Base-by-base conservation (phyloP, 164 flowering plant species). In the Kingdonia uniflora region DNA sequence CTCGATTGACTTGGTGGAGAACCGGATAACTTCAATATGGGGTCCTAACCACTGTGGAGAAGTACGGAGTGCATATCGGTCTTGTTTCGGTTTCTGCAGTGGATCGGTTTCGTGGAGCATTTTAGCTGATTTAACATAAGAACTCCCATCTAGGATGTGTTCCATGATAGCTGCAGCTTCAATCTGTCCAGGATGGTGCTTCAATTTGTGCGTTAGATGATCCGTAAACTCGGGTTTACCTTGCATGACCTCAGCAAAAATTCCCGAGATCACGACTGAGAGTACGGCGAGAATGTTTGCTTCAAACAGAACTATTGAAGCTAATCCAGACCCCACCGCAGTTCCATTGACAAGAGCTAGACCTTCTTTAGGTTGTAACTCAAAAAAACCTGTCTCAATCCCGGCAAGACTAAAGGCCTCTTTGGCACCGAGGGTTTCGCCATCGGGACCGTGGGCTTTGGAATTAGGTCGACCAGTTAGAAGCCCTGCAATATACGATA, bases 151-250 rank as follows among this genome's bases (percentile, higher is more conserved):
- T 0, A 62, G 12, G 19, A 62, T 37, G 25, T 26, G 40, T 13
- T 61, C 65, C 65, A 61, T 62, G 0, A 62, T 19, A 2, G 65
- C 60, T 11, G 65, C 33, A 2, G 73, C 71, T 51, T 71, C 71
- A 41, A 71, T 71, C 53, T 63, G 66, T 19, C 66, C 66, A 26
- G 66, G 66, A 22, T 63, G 66, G 33, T 63, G 66, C 52, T 63
- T 63, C 10, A 63, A 19, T 21, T 56, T 51, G 42, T 63, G 66
- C 6, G 66, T 63, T 20, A 63, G 45, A 12, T 37, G 66, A 26
- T 63, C 66, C 2, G 66, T 56, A 14, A 63, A 63, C 37, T 63
- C 66, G 0, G 60, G 44, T 11, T 56, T 62, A 1, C 65, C 65
- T 2, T 49, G 53, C 65, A 62, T 62, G 6, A 62, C 61, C 21